Evolutionary conservation across 2,329 filamentous ascomycete species (phyloP), one percentile per base, ranked within the genome.

Genomic region (Cladosporium sp.): DNA sequence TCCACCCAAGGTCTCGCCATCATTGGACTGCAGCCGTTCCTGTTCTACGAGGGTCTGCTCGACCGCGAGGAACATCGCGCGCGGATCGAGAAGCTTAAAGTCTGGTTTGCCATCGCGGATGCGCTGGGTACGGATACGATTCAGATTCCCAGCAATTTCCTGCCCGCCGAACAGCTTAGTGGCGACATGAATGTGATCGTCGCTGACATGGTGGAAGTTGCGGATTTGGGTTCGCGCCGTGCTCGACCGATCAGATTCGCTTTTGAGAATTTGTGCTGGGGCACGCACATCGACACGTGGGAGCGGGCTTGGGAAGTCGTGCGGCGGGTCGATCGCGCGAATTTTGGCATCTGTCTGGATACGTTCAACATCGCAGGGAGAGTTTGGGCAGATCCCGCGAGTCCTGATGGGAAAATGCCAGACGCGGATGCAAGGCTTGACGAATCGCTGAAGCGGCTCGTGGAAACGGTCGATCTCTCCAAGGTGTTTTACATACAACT

Each of bases 401-500:
- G 74, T 0, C 56, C 70, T 0, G 71, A 71, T 0, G 80, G 84
- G 2, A 75, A 74, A 56, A 79, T 71, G 0, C 56, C 68, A 0
- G 72, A 80, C 54, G 84, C 80, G 7, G 80, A 85, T 2, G 67
- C 70, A 3, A 77, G 73, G 0, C 73, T 86, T 1, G 64, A 67
- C 3, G 68, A 70, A 1, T 84, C 82, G 0, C 66, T 88, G 37
- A 64, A 71, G 29, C 70, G 75, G 3, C 69, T 89, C 4, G 57
- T 70, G 1, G 70, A 70, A 0, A 68, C 68, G 0, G 70, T 89
- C 5, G 80, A 88, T 54, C 72, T 80, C 2, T 65, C 69, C 34
- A 88, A 86, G 64, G 74, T 92, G 0, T 89, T 89, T 60, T 88
- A 87, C 59, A 73, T 92, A 1, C 88, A 92, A 63, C 76, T 90